Evolutionary conservation across 768 basidiomycete species (phyloP).

Genomic region (Tulasnella sp.): DNA sequence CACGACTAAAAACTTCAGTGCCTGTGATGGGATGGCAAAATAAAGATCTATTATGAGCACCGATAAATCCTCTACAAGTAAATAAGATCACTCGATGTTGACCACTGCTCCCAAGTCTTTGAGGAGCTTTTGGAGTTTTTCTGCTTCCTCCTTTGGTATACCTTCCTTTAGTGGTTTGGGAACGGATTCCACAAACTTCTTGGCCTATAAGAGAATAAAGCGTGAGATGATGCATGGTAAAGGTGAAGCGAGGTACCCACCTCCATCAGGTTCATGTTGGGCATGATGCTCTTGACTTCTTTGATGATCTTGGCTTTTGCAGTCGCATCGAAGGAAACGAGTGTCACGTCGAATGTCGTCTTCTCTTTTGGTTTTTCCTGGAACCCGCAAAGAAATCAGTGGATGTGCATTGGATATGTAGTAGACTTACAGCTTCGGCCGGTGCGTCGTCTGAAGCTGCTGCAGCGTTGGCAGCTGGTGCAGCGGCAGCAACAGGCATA

Average conservation of each 20-base stretch:
- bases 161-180: conserved; percentile 92
- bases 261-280: conserved; percentile 93
- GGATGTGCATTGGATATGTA: background rate
- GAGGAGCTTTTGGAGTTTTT: conserved; percentile 88
- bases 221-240: background rate
- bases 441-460: conserved; percentile 45
- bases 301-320: conserved; percentile 95
- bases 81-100: conserved; percentile 50
- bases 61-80: background rate
- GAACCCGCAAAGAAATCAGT: background rate
- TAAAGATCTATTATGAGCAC: background rate
- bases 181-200: conserved; percentile 95
- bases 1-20: background rate
- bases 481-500: conserved; percentile 63
- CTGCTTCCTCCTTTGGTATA: conserved; percentile 90
- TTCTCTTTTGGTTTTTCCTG: conserved; percentile 98
- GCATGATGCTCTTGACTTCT: conserved; percentile 91
- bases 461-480: conserved; percentile 42
- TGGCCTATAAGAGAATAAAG: conserved; percentile 47
- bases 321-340: conserved; percentile 85
- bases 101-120: conserved; percentile 80
- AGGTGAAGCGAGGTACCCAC: conserved; percentile 37
- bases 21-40: background rate
- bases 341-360: conserved; percentile 89
- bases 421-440: conserved; percentile 41